Conservation (phyloP, 768 basidiomycete species). For the Phanerochaete sordida region DNA sequence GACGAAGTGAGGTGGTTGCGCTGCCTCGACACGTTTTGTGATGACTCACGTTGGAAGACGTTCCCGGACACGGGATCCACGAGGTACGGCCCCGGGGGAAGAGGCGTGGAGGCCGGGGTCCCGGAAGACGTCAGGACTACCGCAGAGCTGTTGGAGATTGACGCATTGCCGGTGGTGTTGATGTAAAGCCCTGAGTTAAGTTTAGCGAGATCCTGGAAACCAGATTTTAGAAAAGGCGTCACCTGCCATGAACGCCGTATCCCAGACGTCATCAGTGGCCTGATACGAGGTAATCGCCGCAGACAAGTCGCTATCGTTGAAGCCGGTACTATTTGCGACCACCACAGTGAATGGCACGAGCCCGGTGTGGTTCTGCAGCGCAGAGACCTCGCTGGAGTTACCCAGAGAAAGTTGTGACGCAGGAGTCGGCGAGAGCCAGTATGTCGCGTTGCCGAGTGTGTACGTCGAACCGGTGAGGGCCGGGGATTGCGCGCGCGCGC, state of each 20-base stretch:
- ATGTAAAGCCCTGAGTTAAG: neutral
- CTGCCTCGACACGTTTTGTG: neutral
- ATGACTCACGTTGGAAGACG: constrained; percentile 20
- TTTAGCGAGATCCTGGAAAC: neutral
- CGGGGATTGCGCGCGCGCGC: no score
- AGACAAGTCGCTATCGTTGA: constrained; percentile 14
- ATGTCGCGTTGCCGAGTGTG: no score
- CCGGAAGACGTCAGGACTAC: constrained; percentile 14
- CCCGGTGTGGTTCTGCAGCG: neutral
- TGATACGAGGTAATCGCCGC: constrained; percentile 12
- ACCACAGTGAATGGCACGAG: constrained; percentile 25
- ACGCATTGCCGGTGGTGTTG: neutral
- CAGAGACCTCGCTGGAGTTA: neutral
- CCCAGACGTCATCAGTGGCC: constrained; percentile 24
- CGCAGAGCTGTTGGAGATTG: neutral
- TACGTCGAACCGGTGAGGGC: no score
- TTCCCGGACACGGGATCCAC: constrained; percentile 18
- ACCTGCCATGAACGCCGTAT: constrained; percentile 20
- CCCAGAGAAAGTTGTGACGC: neutral
- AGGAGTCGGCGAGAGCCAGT: no score
- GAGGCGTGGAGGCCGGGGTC: constrained; percentile 7
- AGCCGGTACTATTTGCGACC: constrained; percentile 9
- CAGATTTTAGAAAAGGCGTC: neutral
- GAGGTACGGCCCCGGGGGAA: constrained; percentile 26
- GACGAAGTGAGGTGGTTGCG: neutral